These are phyloP conservation scores for Talaromyces trachyspermus DNA, from an alignment of 495 filamentous ascomycete species.

Conservation along the genomic window DNA sequence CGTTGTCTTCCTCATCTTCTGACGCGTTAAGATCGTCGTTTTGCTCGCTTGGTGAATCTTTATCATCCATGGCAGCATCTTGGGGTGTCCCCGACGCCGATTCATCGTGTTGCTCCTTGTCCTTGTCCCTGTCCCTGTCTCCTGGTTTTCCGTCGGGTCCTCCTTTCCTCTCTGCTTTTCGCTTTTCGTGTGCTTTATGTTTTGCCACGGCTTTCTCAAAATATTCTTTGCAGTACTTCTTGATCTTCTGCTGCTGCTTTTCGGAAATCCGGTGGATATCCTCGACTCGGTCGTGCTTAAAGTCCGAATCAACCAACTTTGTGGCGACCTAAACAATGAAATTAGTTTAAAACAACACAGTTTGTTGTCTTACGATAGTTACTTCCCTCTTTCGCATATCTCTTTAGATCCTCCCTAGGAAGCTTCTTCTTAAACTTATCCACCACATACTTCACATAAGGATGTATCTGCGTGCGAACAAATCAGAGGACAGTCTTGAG, in stretches of 20 bases:
- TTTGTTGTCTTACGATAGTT: neutral
- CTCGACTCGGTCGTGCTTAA: constrained; percentile 73
- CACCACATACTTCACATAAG: constrained; percentile 75
- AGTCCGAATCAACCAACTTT: constrained; percentile 82
- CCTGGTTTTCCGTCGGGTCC: constrained; percentile 21
- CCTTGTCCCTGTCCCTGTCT: too few species aligned
- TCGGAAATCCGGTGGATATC: constrained; percentile 75
- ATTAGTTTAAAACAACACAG: constrained; percentile 1
- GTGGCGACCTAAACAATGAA: constrained; percentile 51
- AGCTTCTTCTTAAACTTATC: constrained; percentile 80
- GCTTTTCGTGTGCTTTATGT: constrained; percentile 59
- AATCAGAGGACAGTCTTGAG: constrained; percentile 16
- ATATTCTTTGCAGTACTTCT: constrained; percentile 70
- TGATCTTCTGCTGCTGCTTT: constrained; percentile 74
- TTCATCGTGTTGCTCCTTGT: constrained; percentile 14
- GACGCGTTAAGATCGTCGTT: constrained; percentile 44
- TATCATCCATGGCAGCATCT: constrained; percentile 13
- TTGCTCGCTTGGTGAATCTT: constrained; percentile 18
- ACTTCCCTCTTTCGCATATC: constrained; percentile 67
- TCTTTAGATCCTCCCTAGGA: constrained; percentile 80
- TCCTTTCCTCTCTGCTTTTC: constrained; percentile 45
- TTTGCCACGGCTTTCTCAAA: constrained; percentile 80
- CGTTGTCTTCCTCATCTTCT: constrained; percentile 45
- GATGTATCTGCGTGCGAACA: constrained; percentile 52
- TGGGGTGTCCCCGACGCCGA: constrained; percentile 1